Percentiles rank a stretch among this genome's conserved stretches.
These are phyloP conservation scores for Panicum miliaceum DNA, from an alignment of 176 grass and related monocot species.

Conservation along the genomic window DNA sequence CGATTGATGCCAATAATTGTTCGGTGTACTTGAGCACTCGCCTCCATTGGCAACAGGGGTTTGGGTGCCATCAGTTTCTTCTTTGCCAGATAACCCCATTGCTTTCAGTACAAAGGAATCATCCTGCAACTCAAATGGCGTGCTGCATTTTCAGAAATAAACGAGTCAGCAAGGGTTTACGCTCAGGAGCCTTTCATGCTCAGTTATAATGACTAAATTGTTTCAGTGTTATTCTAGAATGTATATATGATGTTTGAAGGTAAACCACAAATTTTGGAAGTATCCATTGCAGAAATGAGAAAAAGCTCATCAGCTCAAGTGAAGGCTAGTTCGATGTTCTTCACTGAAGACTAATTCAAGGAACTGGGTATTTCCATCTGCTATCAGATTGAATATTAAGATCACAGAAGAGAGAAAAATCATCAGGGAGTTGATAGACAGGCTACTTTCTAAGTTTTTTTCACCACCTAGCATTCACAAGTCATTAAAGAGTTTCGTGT, in stretches of 20 bases:
- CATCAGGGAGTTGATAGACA: neutral
- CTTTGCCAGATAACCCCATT: slow-evolving; percentile 80
- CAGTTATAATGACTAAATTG: slow-evolving; percentile 7
- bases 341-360: slow-evolving; percentile 16
- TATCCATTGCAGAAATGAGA: neutral
- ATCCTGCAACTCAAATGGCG: slow-evolving; percentile 92
- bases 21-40: slow-evolving; percentile 62
- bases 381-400: neutral
- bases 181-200: neutral
- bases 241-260: neutral
- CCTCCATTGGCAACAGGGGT: slow-evolving; percentile 53
- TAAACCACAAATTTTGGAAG: neutral
- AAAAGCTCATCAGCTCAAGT: neutral
- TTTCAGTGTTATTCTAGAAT: neutral
- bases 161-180: slow-evolving; percentile 29
- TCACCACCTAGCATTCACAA: neutral
- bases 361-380: slow-evolving; percentile 2
- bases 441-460: neutral
- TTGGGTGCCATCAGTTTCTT: slow-evolving; percentile 47
- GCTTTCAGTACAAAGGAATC: slow-evolving; percentile 93
- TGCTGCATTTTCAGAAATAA: slow-evolving; percentile 66
- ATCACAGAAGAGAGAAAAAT: slow-evolving; percentile 18
- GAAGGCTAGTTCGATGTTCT: slow-evolving; percentile 13
- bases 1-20: slow-evolving; percentile 45
- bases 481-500: slow-evolving; percentile 1